These are phyloP conservation scores for Leccinum variicolor DNA, from an alignment of 768 basidiomycete genomes.

Conservation along the genomic window DNA sequence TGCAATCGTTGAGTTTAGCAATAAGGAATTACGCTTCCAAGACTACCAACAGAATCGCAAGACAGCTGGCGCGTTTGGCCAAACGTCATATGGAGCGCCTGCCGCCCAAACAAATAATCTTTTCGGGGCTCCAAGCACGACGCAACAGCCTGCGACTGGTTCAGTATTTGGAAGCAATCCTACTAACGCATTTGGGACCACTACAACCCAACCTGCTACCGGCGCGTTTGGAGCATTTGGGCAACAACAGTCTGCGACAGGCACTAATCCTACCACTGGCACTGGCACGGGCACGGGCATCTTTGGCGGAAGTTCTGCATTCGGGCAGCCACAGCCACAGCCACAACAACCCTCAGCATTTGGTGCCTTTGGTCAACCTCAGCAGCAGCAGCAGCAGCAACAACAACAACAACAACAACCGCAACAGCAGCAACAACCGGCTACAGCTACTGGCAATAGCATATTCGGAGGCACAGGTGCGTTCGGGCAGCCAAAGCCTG, in stretches of 20 bases:
- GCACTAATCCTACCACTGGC: constrained; percentile 17
- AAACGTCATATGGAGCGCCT: constrained; percentile 33
- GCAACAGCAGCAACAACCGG: constrained; percentile 33
- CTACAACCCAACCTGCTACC: constrained; percentile 25
- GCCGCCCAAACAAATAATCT: constrained; percentile 22
- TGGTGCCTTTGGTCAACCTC: constrained; percentile 49
- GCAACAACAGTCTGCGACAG: constrained; percentile 36
- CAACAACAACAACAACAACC: background rate
- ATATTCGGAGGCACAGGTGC: constrained; percentile 33
- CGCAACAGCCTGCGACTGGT: constrained; percentile 27
- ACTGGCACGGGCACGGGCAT: constrained; percentile 31
- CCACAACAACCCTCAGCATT: constrained; percentile 37
- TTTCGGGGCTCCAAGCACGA: constrained; percentile 26
- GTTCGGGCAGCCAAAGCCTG: constrained; percentile 33
- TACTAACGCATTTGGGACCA: constrained; percentile 21
- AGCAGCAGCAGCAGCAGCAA: constrained; percentile 9
- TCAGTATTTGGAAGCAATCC: constrained; percentile 30
- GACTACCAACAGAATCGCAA: constrained; percentile 76
- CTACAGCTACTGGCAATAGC: constrained; percentile 30
- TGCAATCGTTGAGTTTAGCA: background rate
- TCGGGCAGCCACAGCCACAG: constrained; percentile 33
- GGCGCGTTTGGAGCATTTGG: constrained; percentile 32
- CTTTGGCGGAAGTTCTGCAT: constrained; percentile 41
- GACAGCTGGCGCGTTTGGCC: constrained; percentile 62
- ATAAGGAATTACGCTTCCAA: constrained; percentile 70